phyloP scores from a whole-genome alignment of 352 stramenopile genomes.

The Phytophthora multivora region DNA sequence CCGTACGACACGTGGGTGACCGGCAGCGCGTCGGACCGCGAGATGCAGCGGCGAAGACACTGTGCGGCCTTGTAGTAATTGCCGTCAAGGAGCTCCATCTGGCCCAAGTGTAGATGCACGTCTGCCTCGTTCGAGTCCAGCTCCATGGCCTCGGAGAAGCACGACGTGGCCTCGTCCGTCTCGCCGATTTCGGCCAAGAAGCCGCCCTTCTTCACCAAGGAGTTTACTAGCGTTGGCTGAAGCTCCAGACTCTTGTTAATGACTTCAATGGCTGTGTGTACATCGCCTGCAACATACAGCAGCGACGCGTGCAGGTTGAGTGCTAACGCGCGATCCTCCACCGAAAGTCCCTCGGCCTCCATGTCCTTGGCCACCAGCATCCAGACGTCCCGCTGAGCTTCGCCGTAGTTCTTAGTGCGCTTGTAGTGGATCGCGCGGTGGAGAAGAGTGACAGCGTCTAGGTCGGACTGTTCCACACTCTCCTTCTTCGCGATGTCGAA shows the following conservation, averaged over 20 bases:
- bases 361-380: slow-evolving; percentile 46
- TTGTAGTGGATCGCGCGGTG: slow-evolving; percentile 74
- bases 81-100: slow-evolving; percentile 82
- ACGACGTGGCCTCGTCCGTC: slow-evolving; percentile 59
- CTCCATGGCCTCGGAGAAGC: slow-evolving; percentile 68
- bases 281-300: slow-evolving; percentile 79
- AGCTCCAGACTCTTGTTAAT: slow-evolving; percentile 69
- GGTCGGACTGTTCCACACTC: slow-evolving; percentile 32
- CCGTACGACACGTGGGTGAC: slow-evolving; percentile 84
- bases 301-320: slow-evolving; percentile 85
- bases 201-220: slow-evolving; percentile 80
- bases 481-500: slow-evolving; percentile 71
- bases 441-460: slow-evolving; percentile 62
- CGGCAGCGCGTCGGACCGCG: slow-evolving; percentile 71
- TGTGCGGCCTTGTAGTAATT: slow-evolving; percentile 77
- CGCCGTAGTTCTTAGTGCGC: slow-evolving; percentile 55
- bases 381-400: slow-evolving; percentile 55
- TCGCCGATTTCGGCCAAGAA: slow-evolving; percentile 81
- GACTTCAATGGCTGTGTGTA: slow-evolving; percentile 66
- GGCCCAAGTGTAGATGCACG: slow-evolving; percentile 78
- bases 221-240: slow-evolving; percentile 60
- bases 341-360: slow-evolving; percentile 36
- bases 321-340: slow-evolving; percentile 53
- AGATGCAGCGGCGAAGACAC: slow-evolving; percentile 74
- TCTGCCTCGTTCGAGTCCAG: slow-evolving; percentile 79